These are phyloP conservation scores for Lactarius psammicola DNA, from an alignment of 768 basidiomycete species.

Conservation along the genomic window DNA sequence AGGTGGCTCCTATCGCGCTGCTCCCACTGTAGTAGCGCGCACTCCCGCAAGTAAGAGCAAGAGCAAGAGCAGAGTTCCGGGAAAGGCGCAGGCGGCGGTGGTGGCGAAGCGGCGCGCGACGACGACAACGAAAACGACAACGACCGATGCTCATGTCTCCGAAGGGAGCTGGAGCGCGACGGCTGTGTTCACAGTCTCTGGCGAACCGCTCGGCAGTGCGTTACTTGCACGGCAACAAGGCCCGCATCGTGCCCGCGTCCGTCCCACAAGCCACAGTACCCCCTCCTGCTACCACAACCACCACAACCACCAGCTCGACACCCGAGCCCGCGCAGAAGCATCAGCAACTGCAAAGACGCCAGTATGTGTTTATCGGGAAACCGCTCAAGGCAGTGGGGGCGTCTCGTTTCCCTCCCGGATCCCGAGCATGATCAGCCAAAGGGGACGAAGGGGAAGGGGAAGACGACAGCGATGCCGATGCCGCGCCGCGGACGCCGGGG, in stretches of 20 bases:
- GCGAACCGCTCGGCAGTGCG: neutral
- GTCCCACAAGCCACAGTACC: neutral
- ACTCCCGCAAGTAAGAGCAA: neutral
- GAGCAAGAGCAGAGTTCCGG: neutral
- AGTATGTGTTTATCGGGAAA: constrained; percentile 8
- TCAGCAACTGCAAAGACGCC: neutral
- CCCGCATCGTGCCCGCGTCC: neutral
- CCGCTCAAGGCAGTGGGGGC: constrained; percentile 17
- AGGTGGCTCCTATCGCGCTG: neutral
- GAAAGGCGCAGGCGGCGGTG: neutral
- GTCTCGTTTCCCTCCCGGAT: constrained; percentile 6
- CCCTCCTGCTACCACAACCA: neutral
- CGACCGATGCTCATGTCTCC: neutral
- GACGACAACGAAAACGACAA: neutral
- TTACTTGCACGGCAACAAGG: neutral
- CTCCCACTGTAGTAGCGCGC: no score
- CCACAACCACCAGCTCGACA: neutral
- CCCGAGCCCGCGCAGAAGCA: neutral
- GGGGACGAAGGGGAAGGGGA: neutral
- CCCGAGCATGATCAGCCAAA: neutral
- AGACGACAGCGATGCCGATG: no score
- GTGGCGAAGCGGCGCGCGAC: neutral
- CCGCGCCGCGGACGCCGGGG: neutral
- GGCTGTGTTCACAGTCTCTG: neutral
- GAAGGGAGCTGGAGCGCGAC: neutral